Conservation (phyloP, 768 basidiomycete genomes). For the Leccinum truebloodii region DNA sequence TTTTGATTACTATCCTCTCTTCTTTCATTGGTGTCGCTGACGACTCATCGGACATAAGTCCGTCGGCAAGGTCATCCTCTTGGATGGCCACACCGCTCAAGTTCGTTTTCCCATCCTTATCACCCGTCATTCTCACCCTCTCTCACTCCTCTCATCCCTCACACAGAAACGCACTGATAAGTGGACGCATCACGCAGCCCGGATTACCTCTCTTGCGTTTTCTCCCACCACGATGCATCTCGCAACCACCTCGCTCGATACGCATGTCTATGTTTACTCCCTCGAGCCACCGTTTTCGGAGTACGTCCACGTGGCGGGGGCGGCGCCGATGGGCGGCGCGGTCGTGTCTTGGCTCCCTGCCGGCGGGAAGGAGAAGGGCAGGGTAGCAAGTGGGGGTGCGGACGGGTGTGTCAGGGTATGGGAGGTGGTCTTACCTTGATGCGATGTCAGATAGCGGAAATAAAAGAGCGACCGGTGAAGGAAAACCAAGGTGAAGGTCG, state of each 20-base stretch:
- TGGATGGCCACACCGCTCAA: slow-evolving; percentile 61
- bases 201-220: slow-evolving; percentile 66
- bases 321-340: slow-evolving; percentile 81
- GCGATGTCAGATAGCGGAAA: background rate
- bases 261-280: slow-evolving; percentile 87
- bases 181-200: slow-evolving; percentile 87
- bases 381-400: slow-evolving; percentile 71
- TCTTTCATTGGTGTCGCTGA: slow-evolving; percentile 1
- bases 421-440: slow-evolving; percentile 46
- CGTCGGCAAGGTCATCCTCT: slow-evolving; percentile 77
- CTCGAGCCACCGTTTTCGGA: slow-evolving; percentile 60
- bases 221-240: slow-evolving; percentile 50
- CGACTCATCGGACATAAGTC: slow-evolving; percentile 47
- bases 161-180: slow-evolving; percentile 63
- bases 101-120: slow-evolving; percentile 34
- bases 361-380: slow-evolving; percentile 41
- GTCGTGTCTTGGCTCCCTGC: slow-evolving; percentile 69
- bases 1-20: background rate
- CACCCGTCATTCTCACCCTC: background rate
- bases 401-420: slow-evolving; percentile 81
- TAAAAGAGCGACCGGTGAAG: background rate
- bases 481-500: background rate
- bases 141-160: background rate
- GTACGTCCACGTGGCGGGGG: slow-evolving; percentile 84
- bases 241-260: slow-evolving; percentile 91